phyloP scores from a whole-genome alignment of 148 eudicot genomes.

The Nepenthes gracilis region DNA sequence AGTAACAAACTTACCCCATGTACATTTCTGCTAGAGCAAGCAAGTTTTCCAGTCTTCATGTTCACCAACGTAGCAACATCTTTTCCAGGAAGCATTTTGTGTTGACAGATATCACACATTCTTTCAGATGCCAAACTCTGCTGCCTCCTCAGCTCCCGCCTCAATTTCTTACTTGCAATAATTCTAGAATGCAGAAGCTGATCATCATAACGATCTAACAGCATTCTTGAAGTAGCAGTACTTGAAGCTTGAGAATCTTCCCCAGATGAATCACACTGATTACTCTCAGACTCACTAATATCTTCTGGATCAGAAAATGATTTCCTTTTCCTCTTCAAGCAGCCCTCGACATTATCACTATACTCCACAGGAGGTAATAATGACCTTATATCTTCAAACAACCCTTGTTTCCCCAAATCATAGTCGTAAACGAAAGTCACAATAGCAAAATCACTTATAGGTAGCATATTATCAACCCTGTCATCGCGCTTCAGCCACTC shows the following conservation, averaged over 20 bases:
- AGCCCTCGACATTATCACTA: constrained; percentile 17
- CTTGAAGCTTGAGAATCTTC: constrained; percentile 58
- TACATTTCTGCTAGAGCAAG: constrained; percentile 72
- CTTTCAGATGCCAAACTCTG: constrained; percentile 59
- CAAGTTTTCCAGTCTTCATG: constrained; percentile 70
- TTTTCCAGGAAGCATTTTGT: constrained; percentile 87
- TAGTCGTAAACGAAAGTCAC: constrained; percentile 58
- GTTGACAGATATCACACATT: constrained; percentile 80
- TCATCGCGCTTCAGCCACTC: constrained; percentile 57
- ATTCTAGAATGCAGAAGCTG: constrained; percentile 42
- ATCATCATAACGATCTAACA: constrained; percentile 43
- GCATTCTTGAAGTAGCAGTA: constrained; percentile 24
- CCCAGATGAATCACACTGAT: constrained; percentile 49
- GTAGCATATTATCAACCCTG: constrained; percentile 13
- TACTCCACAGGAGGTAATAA: constrained; percentile 39
- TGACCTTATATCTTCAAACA: constrained; percentile 39
- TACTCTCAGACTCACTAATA: constrained; percentile 28
- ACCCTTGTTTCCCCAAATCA: constrained; percentile 59
- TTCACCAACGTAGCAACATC: constrained; percentile 80
- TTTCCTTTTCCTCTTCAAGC: constrained; percentile 39
- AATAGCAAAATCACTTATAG: constrained; percentile 60
- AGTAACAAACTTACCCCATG: constrained; percentile 46
- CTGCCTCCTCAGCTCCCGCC: constrained; percentile 56
- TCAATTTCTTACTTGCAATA: constrained; percentile 40
- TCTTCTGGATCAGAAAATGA: constrained; percentile 66